Percentiles rank a stretch among this genome's conserved stretches.
phyloP scores from a whole-genome alignment of 805 yeast species.

The Pichia nakasei region DNA sequence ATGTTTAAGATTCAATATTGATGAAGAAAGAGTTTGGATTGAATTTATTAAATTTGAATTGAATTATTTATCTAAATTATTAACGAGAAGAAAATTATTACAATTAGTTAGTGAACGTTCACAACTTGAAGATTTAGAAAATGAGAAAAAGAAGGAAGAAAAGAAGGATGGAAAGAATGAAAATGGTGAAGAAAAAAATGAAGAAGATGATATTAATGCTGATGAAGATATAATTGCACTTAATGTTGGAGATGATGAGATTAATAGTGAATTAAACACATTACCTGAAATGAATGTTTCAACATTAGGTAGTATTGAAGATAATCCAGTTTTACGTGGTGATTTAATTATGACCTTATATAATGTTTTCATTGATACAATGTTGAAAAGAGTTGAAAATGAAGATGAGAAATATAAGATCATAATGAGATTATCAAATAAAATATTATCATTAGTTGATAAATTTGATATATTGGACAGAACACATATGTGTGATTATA shows the following conservation, averaged over 20 bases:
- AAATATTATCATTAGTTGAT: slow-evolving; percentile 53
- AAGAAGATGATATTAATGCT: slow-evolving; percentile 18
- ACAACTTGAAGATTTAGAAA: slow-evolving; percentile 40
- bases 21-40: slow-evolving; percentile 64
- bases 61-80: slow-evolving; percentile 71
- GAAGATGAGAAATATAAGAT: slow-evolving; percentile 1
- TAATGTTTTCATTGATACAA: slow-evolving; percentile 52
- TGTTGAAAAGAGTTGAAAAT: slow-evolving; percentile 26
- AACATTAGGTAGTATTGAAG: slow-evolving; percentile 77
- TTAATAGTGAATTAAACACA: slow-evolving; percentile 51
- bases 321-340: slow-evolving; percentile 71
- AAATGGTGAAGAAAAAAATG: no score
- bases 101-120: slow-evolving; percentile 70
- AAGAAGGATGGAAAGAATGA: slow-evolving; percentile 12
- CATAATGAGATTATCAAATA: slow-evolving; percentile 21
- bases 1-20: slow-evolving; percentile 76
- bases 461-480: slow-evolving; percentile 63
- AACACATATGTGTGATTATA: slow-evolving; percentile 55
- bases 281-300: slow-evolving; percentile 84
- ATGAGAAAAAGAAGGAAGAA: slow-evolving; percentile 26
- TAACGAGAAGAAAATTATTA: slow-evolving; percentile 75
- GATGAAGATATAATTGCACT: slow-evolving; percentile 10
- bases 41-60: slow-evolving; percentile 85
- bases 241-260: slow-evolving; percentile 29
- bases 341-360: slow-evolving; percentile 64